These are phyloP conservation scores for Echinochloa phyllopogon DNA, from an alignment of 176 grass and related monocot genomes.

Conservation along the genomic window DNA sequence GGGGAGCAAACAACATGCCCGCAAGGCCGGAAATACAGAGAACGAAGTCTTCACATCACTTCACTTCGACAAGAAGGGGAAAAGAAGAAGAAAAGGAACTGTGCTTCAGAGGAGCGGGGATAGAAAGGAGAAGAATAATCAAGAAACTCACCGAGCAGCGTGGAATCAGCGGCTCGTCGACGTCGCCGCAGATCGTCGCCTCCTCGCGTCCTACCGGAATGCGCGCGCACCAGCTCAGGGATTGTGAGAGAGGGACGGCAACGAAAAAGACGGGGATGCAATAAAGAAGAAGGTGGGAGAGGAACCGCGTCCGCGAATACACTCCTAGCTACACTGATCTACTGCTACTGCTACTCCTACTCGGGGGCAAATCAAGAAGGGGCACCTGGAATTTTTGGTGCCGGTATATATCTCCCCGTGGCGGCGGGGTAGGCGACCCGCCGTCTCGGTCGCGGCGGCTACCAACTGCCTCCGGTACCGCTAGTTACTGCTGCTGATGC, in stretches of 20 bases:
- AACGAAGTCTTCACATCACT: neutral
- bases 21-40: neutral
- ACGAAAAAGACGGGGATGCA: neutral
- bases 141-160: slow-evolving; percentile 36
- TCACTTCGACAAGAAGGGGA: neutral
- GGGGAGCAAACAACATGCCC: neutral
- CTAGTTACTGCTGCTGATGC: neutral
- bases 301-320: neutral
- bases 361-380: neutral
- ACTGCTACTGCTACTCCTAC: neutral
- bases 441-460: neutral
- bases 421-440: neutral
- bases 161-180: slow-evolving; percentile 34
- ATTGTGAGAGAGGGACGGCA: neutral
- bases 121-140: neutral
- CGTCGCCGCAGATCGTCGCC: neutral
- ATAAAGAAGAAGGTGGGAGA: neutral
- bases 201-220: slow-evolving; percentile 6
- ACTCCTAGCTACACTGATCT: neutral
- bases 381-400: slow-evolving; percentile 22
- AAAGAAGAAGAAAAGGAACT: neutral
- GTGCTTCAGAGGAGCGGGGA: neutral
- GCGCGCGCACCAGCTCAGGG: neutral
- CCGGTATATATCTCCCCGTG: neutral
- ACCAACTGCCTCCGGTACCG: neutral